Percentiles rank a stretch among this genome's conserved stretches.
phyloP scores from a whole-genome alignment of 2,329 filamentous ascomycete genomes.

The Sporothrix pallida region DNA sequence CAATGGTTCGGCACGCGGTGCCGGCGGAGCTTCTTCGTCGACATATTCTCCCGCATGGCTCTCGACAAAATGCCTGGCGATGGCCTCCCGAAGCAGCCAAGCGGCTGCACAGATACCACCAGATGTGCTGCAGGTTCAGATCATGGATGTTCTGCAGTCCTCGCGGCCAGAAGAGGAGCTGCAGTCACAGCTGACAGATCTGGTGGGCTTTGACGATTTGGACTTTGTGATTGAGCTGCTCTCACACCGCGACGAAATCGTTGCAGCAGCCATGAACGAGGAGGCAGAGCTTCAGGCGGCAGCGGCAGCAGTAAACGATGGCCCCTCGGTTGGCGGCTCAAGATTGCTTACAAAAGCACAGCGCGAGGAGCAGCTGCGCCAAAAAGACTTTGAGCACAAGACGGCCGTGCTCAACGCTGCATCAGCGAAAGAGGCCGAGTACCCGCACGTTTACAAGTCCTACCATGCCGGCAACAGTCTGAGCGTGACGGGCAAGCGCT shows the following conservation, averaged over 20 bases:
- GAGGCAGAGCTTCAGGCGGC: slow-evolving; percentile 33
- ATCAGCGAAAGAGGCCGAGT: slow-evolving; percentile 74
- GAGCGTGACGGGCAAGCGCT: slow-evolving; percentile 79
- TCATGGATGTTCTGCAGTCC: slow-evolving; percentile 74
- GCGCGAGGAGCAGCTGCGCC: slow-evolving; percentile 76
- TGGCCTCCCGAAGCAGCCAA: slow-evolving; percentile 65
- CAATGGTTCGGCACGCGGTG: slow-evolving; percentile 41
- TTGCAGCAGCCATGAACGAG: slow-evolving; percentile 47
- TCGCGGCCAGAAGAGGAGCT: slow-evolving; percentile 77
- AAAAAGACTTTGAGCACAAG: slow-evolving; percentile 84
- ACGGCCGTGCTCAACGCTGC: slow-evolving; percentile 71
- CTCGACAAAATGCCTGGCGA: slow-evolving; percentile 66
- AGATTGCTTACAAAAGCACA: slow-evolving; percentile 76
- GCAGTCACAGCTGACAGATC: slow-evolving; percentile 87
- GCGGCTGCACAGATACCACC: slow-evolving; percentile 59
- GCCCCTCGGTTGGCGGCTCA: slow-evolving; percentile 40
- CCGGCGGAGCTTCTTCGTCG: slow-evolving; percentile 23
- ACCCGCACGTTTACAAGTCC: slow-evolving; percentile 90
- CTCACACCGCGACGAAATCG: slow-evolving; percentile 72
- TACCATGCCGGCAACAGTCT: slow-evolving; percentile 86
- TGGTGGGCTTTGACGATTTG: slow-evolving; percentile 90
- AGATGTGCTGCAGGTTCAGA: slow-evolving; percentile 75
- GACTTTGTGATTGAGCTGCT: slow-evolving; percentile 94
- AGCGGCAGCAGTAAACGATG: slow-evolving; percentile 42
- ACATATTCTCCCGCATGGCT: slow-evolving; percentile 73